Base-by-base conservation (phyloP, 108 stramenopile genomes). In the Chaetoceros muelleri region DNA sequence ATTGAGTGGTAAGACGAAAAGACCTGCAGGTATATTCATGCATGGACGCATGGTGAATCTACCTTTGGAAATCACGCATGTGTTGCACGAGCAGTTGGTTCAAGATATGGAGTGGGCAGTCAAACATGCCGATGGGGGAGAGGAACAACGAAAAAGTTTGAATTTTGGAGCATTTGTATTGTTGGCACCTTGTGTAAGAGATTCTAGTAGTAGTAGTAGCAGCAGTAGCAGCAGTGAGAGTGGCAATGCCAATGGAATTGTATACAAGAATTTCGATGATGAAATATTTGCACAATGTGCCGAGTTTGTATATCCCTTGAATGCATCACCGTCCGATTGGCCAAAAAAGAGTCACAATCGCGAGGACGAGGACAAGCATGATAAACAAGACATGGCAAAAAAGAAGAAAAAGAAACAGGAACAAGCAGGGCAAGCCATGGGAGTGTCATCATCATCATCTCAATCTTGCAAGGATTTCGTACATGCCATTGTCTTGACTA, bases 191-290 rank as follows among this genome's bases (percentile, higher is more conserved):
- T 69, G 77, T 49, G 65, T 59, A 20, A 49, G 46, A 21, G 53
- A 46, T 34, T 30, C 27, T 18, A 47, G 44, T 1, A 50, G 62
- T 40, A 31, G 48, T 40, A 19, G 34, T 20, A 40, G 50, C 21
- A n/a, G n/a, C n/a, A n/a, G n/a, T n/a, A n/a, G n/a, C n/a, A n/a
- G 46, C 5, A 29, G 2, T 55, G 59, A 60, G 16, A 34, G 28
- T 53, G 26, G 27, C 28, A n/a, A n/a, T n/a, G n/a, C n/a, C n/a
- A 58, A 60, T 22, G 52, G 58, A 22, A 56, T 71, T 25, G 62
- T 80, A 25, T 90, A 80, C 70, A 82, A 83, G 48, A 79, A 77
- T 64, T 90, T 86, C 69, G 88, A 90, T 61, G 88, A 90, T 66
- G 88, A 90, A 55, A 66, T 90, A 20, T 84, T 90, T 61, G 78